Conservation (phyloP, 2,329 filamentous ascomycete genomes). For the Thelonectria rubi region DNA sequence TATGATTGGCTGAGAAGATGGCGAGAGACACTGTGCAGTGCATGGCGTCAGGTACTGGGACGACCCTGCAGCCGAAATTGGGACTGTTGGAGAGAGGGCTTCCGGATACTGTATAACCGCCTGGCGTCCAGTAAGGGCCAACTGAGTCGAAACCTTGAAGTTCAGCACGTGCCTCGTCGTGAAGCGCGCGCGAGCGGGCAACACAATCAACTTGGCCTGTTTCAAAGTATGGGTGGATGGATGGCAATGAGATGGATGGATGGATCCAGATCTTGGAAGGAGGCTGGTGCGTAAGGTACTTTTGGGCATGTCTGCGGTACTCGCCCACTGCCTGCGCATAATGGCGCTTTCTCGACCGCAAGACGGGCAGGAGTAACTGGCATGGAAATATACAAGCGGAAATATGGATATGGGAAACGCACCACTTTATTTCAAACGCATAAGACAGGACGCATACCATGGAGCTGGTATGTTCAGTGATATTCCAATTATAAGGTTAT, state of each 20-base stretch:
- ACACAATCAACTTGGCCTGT: neutral
- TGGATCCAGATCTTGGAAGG: conserved; percentile 7
- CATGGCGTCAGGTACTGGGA: conserved; percentile 15
- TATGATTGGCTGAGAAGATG: conserved; percentile 27
- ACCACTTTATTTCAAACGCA: neutral
- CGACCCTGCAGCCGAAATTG: conserved; percentile 37
- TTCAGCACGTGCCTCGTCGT: too few species aligned
- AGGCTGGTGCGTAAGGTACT: too few species aligned
- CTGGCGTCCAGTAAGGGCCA: too few species aligned
- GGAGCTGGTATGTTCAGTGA: neutral
- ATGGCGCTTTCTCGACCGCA: neutral
- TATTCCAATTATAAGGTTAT: conserved; percentile 1
- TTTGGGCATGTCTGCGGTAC: too few species aligned
- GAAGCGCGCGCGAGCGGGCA: neutral
- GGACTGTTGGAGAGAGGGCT: neutral
- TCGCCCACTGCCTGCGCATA: too few species aligned
- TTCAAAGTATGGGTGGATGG: conserved; percentile 5
- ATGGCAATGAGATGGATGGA: neutral
- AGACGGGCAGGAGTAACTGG: conserved; percentile 3
- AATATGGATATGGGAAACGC: neutral
- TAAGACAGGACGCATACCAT: neutral
- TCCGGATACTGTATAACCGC: too few species aligned
- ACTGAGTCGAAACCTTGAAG: too few species aligned
- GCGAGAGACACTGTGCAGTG: conserved; percentile 26
- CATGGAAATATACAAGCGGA: neutral